These are phyloP conservation scores for Monascus purpureus DNA, from an alignment of 495 filamentous ascomycete species.

Conservation along the genomic window DNA sequence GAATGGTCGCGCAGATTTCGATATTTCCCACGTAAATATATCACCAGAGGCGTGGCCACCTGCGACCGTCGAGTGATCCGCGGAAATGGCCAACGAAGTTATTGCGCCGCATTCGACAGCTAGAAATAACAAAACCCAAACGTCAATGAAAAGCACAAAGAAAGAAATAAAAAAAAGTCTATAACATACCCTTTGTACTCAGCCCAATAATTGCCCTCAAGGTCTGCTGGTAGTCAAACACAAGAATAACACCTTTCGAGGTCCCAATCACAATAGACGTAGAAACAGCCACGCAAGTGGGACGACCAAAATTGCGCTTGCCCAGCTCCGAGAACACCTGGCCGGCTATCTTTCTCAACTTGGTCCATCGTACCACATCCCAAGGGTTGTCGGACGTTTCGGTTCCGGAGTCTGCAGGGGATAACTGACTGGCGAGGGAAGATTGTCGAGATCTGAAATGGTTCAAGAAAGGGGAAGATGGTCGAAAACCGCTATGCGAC, in stretches of 20 bases:
- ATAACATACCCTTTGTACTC: slow-evolving; percentile 70
- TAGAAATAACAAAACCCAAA: slow-evolving; percentile 13
- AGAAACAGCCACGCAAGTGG: slow-evolving; percentile 82
- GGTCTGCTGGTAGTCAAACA: slow-evolving; percentile 95
- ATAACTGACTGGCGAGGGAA: slow-evolving; percentile 47
- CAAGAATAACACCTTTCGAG: slow-evolving; percentile 80
- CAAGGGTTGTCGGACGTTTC: slow-evolving; percentile 64
- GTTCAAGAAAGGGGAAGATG: slow-evolving; percentile 68
- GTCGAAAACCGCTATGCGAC: slow-evolving; percentile 43
- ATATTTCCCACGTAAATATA: slow-evolving; percentile 96
- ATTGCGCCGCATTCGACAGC: slow-evolving; percentile 84
- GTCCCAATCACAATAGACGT: slow-evolving; percentile 85
- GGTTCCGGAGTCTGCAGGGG: slow-evolving; percentile 35
- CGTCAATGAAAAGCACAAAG: background rate
- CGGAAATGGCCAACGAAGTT: slow-evolving; percentile 78
- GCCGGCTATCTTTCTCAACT: slow-evolving; percentile 72
- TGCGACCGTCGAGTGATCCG: slow-evolving; percentile 83
- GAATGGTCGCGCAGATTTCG: slow-evolving; percentile 68
- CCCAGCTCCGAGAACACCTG: slow-evolving; percentile 92
- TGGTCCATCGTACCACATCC: slow-evolving; percentile 96
- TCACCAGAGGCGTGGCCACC: slow-evolving; percentile 78
- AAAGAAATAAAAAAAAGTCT: background rate
- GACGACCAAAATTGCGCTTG: slow-evolving; percentile 80
- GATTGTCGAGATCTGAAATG: slow-evolving; percentile 62
- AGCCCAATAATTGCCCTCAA: slow-evolving; percentile 84